Evolutionary conservation across 1,284 basidiomycete species (phyloP).

Genomic region (Apiotrichum laibachii): DNA sequence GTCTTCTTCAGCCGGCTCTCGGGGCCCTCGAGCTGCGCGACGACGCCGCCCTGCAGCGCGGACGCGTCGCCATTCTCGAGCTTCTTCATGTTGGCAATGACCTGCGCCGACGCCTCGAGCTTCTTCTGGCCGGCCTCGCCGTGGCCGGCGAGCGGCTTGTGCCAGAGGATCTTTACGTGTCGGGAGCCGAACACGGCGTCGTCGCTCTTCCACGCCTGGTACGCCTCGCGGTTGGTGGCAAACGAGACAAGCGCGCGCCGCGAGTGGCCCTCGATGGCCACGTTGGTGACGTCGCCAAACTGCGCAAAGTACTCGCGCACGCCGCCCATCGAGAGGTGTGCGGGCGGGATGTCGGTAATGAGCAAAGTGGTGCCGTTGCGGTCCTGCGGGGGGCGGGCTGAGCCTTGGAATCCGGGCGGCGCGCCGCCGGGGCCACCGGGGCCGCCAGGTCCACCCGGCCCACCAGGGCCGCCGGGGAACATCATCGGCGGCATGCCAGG

Average conservation of each 20-base stretch:
- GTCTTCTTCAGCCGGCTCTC: conserved; percentile 36
- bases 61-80: conserved; percentile 31
- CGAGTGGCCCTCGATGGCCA: conserved; percentile 75
- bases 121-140: conserved; percentile 69
- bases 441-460: conserved; percentile 10
- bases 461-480: conserved; percentile 15
- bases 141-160: conserved; percentile 82
- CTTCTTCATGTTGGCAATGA: conserved; percentile 62
- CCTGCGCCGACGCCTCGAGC: conserved; percentile 70
- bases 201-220: conserved; percentile 84
- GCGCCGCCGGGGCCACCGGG: conserved; percentile 6
- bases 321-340: conserved; percentile 70
- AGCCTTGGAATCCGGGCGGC: conserved; percentile 15
- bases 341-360: conserved; percentile 87
- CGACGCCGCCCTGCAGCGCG: conserved; percentile 28
- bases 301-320: conserved; percentile 88
- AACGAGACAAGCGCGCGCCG: conserved; percentile 83
- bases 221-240: conserved; percentile 77
- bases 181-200: conserved; percentile 90
- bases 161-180: conserved; percentile 94
- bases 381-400: conserved; percentile 43
- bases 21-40: conserved; percentile 36
- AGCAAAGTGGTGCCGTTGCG: conserved; percentile 80
- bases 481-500: conserved; percentile 29
- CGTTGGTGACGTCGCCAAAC: conserved; percentile 89